Evolutionary conservation across 495 filamentous ascomycete species (phyloP).

Genomic region (Penicillium diatomitis): DNA sequence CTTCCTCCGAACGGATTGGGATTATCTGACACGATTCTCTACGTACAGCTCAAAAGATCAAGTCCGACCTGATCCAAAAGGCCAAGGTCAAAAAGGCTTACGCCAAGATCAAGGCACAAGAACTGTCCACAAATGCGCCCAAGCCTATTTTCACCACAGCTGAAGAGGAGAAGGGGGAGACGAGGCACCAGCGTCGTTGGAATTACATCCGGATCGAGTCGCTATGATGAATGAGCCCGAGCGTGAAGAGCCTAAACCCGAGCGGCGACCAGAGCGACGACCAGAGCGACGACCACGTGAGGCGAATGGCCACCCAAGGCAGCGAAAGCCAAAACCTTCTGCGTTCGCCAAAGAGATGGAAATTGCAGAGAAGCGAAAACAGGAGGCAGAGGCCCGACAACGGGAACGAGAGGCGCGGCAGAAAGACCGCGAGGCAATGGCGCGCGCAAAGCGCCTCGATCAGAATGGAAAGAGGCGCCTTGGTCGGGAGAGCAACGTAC

Average conservation of each 20-base stretch:
- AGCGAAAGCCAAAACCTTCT: constrained; percentile 45
- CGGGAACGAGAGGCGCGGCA: constrained; percentile 51
- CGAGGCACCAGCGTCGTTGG: constrained; percentile 31
- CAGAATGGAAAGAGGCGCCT: constrained; percentile 73
- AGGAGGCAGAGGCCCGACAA: constrained; percentile 52
- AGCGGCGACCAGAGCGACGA: constrained; percentile 16
- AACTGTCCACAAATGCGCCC: constrained; percentile 25
- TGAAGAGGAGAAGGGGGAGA: constrained; percentile 6
- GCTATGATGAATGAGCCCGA: constrained; percentile 52
- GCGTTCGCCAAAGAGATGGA: constrained; percentile 71
- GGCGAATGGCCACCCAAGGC: constrained; percentile 14
- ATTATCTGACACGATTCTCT: constrained; percentile 4
- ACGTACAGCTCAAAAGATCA: constrained; percentile 76
- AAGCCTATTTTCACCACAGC: constrained; percentile 28
- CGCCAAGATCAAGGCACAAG: constrained; percentile 69
- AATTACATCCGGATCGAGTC: constrained; percentile 65
- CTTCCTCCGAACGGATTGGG: too few species aligned
- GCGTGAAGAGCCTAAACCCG: constrained; percentile 22
- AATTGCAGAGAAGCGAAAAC: constrained; percentile 55
- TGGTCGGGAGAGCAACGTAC: constrained; percentile 72
- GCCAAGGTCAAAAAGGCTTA: constrained; percentile 92
- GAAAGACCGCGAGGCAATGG: constrained; percentile 57
- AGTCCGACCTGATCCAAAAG: constrained; percentile 80
- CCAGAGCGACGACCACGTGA: constrained; percentile 12
- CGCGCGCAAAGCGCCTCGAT: constrained; percentile 66